Evolutionary conservation across 345 rosid genomes (phyloP).

Genomic region (Sapria himalayana): DNA sequence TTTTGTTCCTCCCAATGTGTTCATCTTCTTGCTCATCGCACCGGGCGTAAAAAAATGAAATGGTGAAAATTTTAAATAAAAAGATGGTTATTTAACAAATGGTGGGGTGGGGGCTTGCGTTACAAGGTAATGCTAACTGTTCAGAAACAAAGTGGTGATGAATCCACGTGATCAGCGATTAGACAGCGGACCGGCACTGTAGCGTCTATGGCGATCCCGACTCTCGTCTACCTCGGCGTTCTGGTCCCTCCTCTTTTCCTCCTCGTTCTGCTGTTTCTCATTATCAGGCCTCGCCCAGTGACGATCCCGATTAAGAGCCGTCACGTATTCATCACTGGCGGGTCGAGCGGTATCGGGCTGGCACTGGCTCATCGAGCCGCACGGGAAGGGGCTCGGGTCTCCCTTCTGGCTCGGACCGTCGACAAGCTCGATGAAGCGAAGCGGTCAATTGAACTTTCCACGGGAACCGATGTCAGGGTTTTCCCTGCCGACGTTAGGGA

Average conservation of each 20-base stretch:
- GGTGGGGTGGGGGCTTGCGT: too few relatives aligned
- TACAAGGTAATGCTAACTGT: too few relatives aligned
- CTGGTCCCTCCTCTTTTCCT: conserved; percentile 22
- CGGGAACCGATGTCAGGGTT: conserved; percentile 49
- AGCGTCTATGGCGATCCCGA: conserved; percentile 19
- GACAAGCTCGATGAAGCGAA: conserved; percentile 49
- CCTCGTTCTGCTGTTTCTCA: conserved; percentile 20
- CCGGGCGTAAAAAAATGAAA: too few relatives aligned
- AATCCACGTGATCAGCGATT: too few relatives aligned
- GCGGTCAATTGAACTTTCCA: conserved; percentile 30
- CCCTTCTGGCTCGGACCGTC: conserved; percentile 46
- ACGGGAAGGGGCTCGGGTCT: conserved; percentile 45
- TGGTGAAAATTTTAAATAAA: too few relatives aligned
- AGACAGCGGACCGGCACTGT: too few relatives aligned
- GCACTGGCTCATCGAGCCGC: conserved; percentile 68
- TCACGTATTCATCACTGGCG: conserved; percentile 78
- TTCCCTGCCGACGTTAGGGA: conserved; percentile 67
- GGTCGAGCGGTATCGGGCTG: conserved; percentile 77
- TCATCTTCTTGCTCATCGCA: too few relatives aligned
- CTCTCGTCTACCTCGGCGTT: conserved; percentile 14
- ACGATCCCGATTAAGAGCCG: conserved; percentile 45
- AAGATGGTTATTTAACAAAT: too few relatives aligned
- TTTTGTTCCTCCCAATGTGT: too few relatives aligned
- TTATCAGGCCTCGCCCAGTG: conserved; percentile 39
- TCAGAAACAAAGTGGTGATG: too few relatives aligned